These are phyloP conservation scores for Ophiostoma tasmaniense DNA, from an alignment of 2,329 filamentous ascomycete species.

Conservation along the genomic window DNA sequence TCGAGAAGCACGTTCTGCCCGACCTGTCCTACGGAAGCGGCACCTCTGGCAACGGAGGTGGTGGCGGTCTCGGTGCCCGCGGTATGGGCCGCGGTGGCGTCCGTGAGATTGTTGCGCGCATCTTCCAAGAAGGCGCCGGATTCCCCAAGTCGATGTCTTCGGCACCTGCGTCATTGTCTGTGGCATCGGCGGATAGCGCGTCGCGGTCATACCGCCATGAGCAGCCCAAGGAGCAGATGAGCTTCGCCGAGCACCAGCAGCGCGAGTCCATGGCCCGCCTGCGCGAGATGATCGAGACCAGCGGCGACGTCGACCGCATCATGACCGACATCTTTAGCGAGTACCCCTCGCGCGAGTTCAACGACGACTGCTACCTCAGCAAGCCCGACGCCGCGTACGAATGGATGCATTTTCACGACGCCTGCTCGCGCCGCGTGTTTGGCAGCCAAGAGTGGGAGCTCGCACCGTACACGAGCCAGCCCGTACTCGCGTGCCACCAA, in stretches of 20 bases:
- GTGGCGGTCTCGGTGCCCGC: slow-evolving; percentile 60
- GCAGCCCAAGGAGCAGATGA: slow-evolving; percentile 52
- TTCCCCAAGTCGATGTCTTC: slow-evolving; percentile 42
- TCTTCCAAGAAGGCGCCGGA: slow-evolving; percentile 71
- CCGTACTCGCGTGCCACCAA: slow-evolving; percentile 81
- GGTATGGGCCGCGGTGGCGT: slow-evolving; percentile 62
- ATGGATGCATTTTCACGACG: slow-evolving; percentile 91
- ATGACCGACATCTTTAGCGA: slow-evolving; percentile 75
- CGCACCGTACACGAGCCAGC: slow-evolving; percentile 74
- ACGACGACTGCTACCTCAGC: slow-evolving; percentile 82
- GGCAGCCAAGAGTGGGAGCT: slow-evolving; percentile 90
- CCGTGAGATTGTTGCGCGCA: slow-evolving; percentile 67
- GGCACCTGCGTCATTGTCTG: slow-evolving; percentile 25
- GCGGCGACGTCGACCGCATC: slow-evolving; percentile 70
- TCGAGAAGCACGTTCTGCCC: slow-evolving; percentile 61
- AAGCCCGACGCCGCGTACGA: slow-evolving; percentile 86
- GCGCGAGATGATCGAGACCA: slow-evolving; percentile 67
- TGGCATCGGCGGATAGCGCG: slow-evolving; percentile 12
- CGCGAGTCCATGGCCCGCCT: slow-evolving; percentile 63
- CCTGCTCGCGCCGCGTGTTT: slow-evolving; percentile 68
- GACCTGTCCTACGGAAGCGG: slow-evolving; percentile 59
- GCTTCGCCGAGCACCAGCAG: slow-evolving; percentile 65
- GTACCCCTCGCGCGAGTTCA: slow-evolving; percentile 81
- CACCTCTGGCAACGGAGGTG: background rate
- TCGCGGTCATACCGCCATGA: slow-evolving; percentile 43